Evolutionary conservation across 2,329 filamentous ascomycete species (phyloP).

Genomic region (Chaetomium globosum): DNA sequence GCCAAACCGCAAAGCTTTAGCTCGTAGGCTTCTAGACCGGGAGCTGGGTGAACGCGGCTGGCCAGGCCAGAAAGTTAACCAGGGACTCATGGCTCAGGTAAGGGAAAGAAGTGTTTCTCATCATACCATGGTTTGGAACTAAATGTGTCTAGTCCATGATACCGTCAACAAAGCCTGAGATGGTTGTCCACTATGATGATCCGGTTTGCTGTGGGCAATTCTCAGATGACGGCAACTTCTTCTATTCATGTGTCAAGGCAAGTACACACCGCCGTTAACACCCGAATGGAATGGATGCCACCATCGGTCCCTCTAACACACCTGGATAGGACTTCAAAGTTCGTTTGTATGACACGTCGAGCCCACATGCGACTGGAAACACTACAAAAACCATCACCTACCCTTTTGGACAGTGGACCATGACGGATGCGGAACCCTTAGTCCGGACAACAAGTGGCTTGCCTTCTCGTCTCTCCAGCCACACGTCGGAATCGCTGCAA

Average conservation of each 20-base stretch:
- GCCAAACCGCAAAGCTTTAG: constrained; percentile 62
- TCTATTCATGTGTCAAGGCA: constrained; percentile 53
- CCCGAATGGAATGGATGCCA: neutral
- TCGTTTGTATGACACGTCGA: constrained; percentile 95
- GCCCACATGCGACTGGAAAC: constrained; percentile 94
- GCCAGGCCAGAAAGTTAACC: constrained; percentile 62
- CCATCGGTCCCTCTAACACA: constrained; percentile 5
- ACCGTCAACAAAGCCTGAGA: constrained; percentile 75
- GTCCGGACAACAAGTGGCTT: constrained; percentile 87
- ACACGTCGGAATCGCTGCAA: constrained; percentile 81
- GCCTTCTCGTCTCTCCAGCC: constrained; percentile 89
- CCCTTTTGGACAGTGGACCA: constrained; percentile 89
- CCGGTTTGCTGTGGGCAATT: constrained; percentile 96
- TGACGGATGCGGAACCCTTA: constrained; percentile 91
- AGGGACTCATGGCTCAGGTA: constrained; percentile 69
- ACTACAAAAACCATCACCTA: constrained; percentile 91
- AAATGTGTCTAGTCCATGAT: constrained; percentile 64
- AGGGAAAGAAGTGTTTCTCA: constrained; percentile 29
- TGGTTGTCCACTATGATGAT: constrained; percentile 82
- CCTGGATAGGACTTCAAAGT: constrained; percentile 80
- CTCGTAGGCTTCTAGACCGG: constrained; percentile 73
- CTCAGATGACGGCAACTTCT: constrained; percentile 95
- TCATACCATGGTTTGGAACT: constrained; percentile 19
- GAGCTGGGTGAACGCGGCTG: constrained; percentile 74
- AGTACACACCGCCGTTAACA: neutral